Base-by-base conservation (phyloP, 306 rosid species). In the Vigna angularis region DNA sequence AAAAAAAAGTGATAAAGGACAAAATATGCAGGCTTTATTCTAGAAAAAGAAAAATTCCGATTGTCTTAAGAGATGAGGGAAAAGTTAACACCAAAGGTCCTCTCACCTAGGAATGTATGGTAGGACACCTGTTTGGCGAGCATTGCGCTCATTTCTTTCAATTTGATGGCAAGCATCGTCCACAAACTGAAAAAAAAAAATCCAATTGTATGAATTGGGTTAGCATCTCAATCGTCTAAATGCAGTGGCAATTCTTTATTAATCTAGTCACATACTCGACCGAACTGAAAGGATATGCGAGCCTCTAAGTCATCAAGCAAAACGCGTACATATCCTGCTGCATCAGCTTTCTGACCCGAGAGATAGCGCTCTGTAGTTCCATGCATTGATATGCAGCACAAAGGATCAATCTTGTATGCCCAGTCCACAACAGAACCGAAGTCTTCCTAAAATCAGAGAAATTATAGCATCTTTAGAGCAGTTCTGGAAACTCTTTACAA, bases 311-410 rank as follows among this genome's bases (percentile, higher is more conserved):
- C 98, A 65, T 89, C 98, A 70, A 95, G 98, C 89, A 95, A 73
- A 81, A 91, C 84, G 71, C 93, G 91, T 51, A 95, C 99, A 87
- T 89, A 91, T 78, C 98, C 97, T 53, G 99, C 98, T 65, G 98
- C 97, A 83, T 93, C 98, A 67, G 90, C 94, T 87, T 93, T 93
- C 82, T 88, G 98, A 82, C 97, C 81, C 50, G 97, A 91, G 66
- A 95, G 98, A 91, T 89, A 93, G 66, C 91, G 92, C 86, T 95
- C 98, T 24, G 99, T 95, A 74, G 85, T 87, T 75, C 99, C 99
- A 85, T 95, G 96, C 98, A 95, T 93, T 56, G 99, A 95, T 88
- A 95, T 95, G 88, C 99, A 88, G 76, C 97, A 90, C 49, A 95
- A 85, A 36, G 99, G 98, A 80, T 95, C 99, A 82, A 93, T 84